Conservation (phyloP, 306 rosid species). For the Dicorynia guianensis region DNA sequence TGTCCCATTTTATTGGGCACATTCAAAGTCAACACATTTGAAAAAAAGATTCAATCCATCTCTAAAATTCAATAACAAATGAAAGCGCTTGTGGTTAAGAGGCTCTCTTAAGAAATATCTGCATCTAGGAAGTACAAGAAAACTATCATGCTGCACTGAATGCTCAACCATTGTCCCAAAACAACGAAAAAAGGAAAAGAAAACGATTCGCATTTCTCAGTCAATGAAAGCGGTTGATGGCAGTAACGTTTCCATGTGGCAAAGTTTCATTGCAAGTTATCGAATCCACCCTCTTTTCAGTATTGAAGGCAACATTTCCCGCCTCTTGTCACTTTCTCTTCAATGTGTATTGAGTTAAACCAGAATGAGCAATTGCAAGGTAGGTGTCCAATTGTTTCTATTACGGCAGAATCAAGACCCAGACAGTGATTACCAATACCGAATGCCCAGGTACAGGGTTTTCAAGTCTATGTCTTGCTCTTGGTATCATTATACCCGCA, state of each 20-base stretch:
- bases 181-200: neutral
- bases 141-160: neutral
- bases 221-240: neutral
- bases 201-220: neutral
- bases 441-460: neutral
- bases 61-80: neutral
- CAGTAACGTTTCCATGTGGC: conserved; percentile 1
- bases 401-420: conserved; percentile 16
- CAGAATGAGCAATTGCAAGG: neutral
- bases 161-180: conserved; percentile 19
- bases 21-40: neutral
- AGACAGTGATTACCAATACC: neutral
- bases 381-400: neutral
- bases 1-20: too few species aligned
- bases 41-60: conserved; percentile 5
- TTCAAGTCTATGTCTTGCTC: neutral
- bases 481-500: conserved; percentile 8
- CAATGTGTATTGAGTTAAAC: neutral
- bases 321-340: conserved; percentile 26
- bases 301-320: conserved; percentile 42
- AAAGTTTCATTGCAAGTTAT: conserved; percentile 5
- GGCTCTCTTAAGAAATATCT: conserved; percentile 17
- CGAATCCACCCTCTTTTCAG: neutral
- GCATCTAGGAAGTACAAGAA: neutral
- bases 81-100: neutral